Base-by-base conservation (phyloP, 352 stramenopile genomes). In the Globisporangium cystogenes region DNA sequence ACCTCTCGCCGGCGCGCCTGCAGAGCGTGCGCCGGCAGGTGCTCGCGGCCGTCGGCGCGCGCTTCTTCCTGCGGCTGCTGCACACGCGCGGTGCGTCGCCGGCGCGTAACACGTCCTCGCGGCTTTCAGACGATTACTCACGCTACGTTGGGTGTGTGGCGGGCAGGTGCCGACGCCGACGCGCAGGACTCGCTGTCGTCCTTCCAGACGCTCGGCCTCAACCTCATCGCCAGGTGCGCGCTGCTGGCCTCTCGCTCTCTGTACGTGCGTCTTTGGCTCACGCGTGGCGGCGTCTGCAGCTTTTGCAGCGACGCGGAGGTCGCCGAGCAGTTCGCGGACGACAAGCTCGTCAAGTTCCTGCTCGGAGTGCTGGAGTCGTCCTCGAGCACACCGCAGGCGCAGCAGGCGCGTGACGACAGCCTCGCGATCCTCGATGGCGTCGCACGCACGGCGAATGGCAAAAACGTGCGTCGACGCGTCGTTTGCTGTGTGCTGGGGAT, bases 11-110 rank as follows among this genome's bases (percentile, higher is more conserved):
- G 40, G 62, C 72, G 33, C 74, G 60, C 21, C 60, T 86, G 45
- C 71, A 76, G 56, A 56, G 72, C 36, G 57, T 93, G 62, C 72
- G 80, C 0, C 59, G 53, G 23, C 70, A 85, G 42, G 80, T 93
- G 43, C 65, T 93, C 12, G 62, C 70, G 15, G 86, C 64, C 23
- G 69, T 92, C 48, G 82, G 84, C 41, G 58, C 66, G 41, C 69
- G 49, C 37, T 95, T 95, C 59, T 93, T 92, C 57, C 44, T 89
- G 49, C 80, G 84, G 1, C 62, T 95, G n/a, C 58, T 95, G 47
- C 68, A 85, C 29, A 92, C 80, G 4, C 79, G 75, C 83, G 72
- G 80, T 91, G 11, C 21, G 11, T 16, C 1, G 29, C 29, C 26
- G 26, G 5, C n/a, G n/a, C n/a, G 26, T 29, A 5, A 5, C 26